These are phyloP conservation scores for Antarctomyces pellizariae DNA, from an alignment of 495 filamentous ascomycete genomes.

Conservation along the genomic window DNA sequence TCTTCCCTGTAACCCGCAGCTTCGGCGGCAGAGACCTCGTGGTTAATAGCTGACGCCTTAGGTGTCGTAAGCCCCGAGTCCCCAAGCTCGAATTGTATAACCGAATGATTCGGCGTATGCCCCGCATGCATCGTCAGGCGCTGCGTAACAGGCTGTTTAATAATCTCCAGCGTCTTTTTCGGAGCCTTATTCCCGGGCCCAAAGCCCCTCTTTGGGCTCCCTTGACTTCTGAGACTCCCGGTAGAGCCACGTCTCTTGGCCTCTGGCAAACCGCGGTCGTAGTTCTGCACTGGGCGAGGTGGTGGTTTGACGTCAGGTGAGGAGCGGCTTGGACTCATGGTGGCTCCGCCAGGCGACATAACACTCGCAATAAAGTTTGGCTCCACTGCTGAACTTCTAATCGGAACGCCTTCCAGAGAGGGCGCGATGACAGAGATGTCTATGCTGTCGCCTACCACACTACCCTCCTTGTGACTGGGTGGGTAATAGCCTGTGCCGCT, in stretches of 20 bases:
- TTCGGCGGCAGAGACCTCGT: constrained; percentile 1
- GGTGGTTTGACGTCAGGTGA: constrained; percentile 5
- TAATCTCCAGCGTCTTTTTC: constrained; percentile 6
- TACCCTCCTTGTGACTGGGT: too few relatives aligned
- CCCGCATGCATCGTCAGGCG: constrained; percentile 13
- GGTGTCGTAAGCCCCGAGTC: constrained; percentile 10
- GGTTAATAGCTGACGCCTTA: constrained; percentile 2
- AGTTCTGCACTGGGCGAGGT: constrained; percentile 1
- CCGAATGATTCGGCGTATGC: constrained; percentile 12
- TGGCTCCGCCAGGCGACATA: constrained; percentile 2
- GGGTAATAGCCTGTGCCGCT: too few relatives aligned
- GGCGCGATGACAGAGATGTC: constrained; percentile 13
- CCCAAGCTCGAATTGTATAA: constrained; percentile 5
- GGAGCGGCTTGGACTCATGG: constrained; percentile 4
- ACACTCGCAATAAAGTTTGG: constrained; percentile 10
- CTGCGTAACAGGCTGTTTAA: constrained; percentile 6
- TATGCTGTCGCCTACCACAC: constrained; percentile 8
- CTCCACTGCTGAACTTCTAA: constrained; percentile 10
- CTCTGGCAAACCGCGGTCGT: too few relatives aligned
- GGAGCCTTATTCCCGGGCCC: too few relatives aligned
- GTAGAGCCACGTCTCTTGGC: too few relatives aligned
- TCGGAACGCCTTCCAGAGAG: constrained; percentile 10
- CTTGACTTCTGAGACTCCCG: too few relatives aligned
- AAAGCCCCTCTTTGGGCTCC: too few relatives aligned
- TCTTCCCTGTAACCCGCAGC: background rate